Evolutionary conservation across 2,329 filamentous ascomycete species (phyloP), one percentile per base, ranked within the genome.

Genomic region (Daldinia eschscholtzii): DNA sequence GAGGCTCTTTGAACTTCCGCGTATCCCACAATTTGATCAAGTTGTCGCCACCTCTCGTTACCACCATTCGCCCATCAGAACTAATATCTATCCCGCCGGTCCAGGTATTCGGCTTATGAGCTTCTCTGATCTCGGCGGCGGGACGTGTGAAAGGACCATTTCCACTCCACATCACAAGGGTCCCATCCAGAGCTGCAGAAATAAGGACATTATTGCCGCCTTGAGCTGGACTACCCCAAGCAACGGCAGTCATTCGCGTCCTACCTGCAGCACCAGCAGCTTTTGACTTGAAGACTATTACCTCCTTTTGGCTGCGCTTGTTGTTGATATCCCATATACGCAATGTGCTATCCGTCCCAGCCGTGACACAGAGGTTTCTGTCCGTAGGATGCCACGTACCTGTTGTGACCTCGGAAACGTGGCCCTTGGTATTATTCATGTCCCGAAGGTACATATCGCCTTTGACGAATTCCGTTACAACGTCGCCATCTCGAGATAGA

Each of bases 391-490:
- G 93, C 96, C 96, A 99, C 42, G 91, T 92, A 23, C 93, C 95
- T 23, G 91, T 92, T 3, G 93, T 94, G 44, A 98, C 88, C 80
- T 98, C 96, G 3, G 94, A 94, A 59, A 98, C 90, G 80, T 99
- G 96, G 1, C 96, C 96, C 79, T 98, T 98, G 4, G 96, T 99
- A 79, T 98, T 94, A 81, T 98, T 89, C 92, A 98, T 97, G 79
- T 99, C 96, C 61, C 95, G 88, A 72, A 99, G 83, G 76, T 99
- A 99, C 94, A 98, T 98, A 79, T 99, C 96, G 52, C 96, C 96
- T 81, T 99, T 99, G 73, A 94, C 91, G 72, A 97, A 98, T 77
- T 98, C 94, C 0, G 91, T 91, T 56, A 97, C 75, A 6, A 92
- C 86, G 50, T 97, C 93, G 42, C 96, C 96, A 82, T 99, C 95